Percentiles rank a stretch among this genome's conserved stretches.
These are phyloP conservation scores for Aspergillus pseudoterreus DNA, from an alignment of 2,329 filamentous ascomycete species.

Conservation along the genomic window DNA sequence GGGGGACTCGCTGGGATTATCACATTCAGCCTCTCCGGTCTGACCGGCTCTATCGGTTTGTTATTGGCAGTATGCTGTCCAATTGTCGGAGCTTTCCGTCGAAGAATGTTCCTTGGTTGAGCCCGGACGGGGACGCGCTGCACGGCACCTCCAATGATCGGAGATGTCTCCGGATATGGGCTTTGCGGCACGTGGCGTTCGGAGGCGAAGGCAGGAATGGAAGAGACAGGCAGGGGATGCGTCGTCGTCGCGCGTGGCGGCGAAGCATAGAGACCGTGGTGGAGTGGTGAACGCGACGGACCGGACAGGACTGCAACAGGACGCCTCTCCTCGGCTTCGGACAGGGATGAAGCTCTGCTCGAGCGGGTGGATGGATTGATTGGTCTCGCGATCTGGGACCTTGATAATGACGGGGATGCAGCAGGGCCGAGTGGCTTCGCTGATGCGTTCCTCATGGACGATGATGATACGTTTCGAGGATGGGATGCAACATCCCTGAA, in stretches of 20 bases:
- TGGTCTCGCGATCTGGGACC: conserved; percentile 26
- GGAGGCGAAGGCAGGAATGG: conserved; percentile 3
- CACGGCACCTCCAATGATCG: conserved; percentile 13
- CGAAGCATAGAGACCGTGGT: conserved; percentile 22
- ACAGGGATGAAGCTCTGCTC: conserved; percentile 26
- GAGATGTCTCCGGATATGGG: conserved; percentile 7
- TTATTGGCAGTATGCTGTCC: conserved; percentile 28
- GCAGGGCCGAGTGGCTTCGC: conserved; percentile 15
- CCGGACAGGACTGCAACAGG: conserved; percentile 17
- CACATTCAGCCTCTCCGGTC: conserved; percentile 27
- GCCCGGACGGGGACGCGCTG: conserved; percentile 18
- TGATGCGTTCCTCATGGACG: conserved; percentile 18
- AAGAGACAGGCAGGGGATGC: conserved; percentile 14
- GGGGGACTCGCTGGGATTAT: conserved; percentile 24
- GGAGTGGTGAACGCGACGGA: conserved; percentile 18
- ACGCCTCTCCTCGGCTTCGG: conserved; percentile 22
- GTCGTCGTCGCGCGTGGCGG: conserved; percentile 28
- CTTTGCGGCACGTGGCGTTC: conserved; percentile 5
- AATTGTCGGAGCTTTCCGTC: conserved; percentile 41
- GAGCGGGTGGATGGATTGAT: conserved; percentile 18
- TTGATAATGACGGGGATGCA: conserved; percentile 15
- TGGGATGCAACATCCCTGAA: conserved; percentile 23
- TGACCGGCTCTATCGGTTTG: conserved; percentile 10
- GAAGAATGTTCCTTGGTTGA: conserved; percentile 37
- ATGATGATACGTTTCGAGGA: conserved; percentile 21